phyloP scores from a whole-genome alignment of 2,329 filamentous ascomycete genomes.

The Sporothrix protearum region DNA sequence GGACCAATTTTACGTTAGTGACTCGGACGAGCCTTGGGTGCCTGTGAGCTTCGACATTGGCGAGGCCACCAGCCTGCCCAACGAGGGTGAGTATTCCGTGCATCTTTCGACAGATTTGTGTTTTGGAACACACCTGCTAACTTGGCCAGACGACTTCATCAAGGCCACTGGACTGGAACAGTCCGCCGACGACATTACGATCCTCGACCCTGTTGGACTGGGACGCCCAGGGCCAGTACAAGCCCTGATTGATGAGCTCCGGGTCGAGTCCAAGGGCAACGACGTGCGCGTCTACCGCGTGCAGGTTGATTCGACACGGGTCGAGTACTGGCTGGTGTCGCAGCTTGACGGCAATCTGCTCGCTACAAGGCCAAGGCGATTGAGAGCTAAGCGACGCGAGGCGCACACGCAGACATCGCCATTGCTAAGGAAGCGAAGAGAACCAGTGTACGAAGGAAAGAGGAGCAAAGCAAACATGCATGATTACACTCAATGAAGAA shows the following conservation, averaged over 20 bases:
- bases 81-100: slow-evolving; percentile 51
- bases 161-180: slow-evolving; percentile 59
- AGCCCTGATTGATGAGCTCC: slow-evolving; percentile 65
- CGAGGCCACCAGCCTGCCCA: slow-evolving; percentile 49
- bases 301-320: slow-evolving; percentile 55
- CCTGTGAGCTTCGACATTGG: slow-evolving; percentile 65
- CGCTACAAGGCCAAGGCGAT: slow-evolving; percentile 72
- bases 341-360: slow-evolving; percentile 52
- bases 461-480: not conserved
- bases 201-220: slow-evolving; percentile 67
- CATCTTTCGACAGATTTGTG: not conserved
- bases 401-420: not conserved
- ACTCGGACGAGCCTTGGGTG: slow-evolving; percentile 82
- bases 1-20: slow-evolving; percentile 68
- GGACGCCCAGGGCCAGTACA: slow-evolving; percentile 69
- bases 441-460: not conserved
- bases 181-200: slow-evolving; percentile 56
- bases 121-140: not conserved
- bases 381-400: slow-evolving; percentile 53
- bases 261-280: slow-evolving; percentile 57
- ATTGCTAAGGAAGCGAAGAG: not conserved
- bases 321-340: slow-evolving; percentile 77
- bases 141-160: slow-evolving; percentile 61
- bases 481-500: not conserved
- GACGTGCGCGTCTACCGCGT: slow-evolving; percentile 75